Evolutionary conservation across 106 monocot genomes (phyloP), one percentile per base, ranked within the genome.

Genomic region (Agapanthus africanus): DNA sequence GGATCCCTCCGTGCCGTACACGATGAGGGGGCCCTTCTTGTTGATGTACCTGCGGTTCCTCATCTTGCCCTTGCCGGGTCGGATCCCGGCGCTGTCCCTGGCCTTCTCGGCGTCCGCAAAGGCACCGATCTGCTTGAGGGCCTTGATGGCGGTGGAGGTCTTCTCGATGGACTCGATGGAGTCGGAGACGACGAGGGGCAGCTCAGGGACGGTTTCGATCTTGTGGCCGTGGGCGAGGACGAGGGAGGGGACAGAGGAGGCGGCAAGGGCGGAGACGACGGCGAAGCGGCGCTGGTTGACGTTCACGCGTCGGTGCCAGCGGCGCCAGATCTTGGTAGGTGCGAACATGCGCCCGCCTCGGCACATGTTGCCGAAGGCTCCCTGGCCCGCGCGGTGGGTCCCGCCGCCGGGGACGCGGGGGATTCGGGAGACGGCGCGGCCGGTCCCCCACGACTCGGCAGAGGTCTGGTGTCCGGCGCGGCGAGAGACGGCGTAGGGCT

Each of bases 391-490:
- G 21, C 93, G 88, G 74, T 93, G 93, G 52, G 93, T 93, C 3
- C 88, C 88, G 56, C 86, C 83, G 16, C 93, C 93, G 26, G 88
- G 86, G 34, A 93, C 88, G 44, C 88, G 93, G 7, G 88, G 93
- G 34, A 93, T 89, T 69, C 88, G 83, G 4, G 93, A 93, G 0
- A 89, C 88, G 31, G 92, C 92, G n/a, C 88, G 93, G 21, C 88
- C 86, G 0, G 93, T 88, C 1, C 88, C 93, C 93, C 93, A 93
- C 0, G 88, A 88, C 71, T 93, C 85, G 19, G 93, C 93, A 0
- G 88, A 88, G 66, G 93, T 93, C 81, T 87, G 88, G 74, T 93
- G 93, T 16, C 93, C 93, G 30, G 88, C 88, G 11, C 67, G 71
- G 67, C 73, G 78, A 40, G 84, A 84, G 11, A 88, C 84, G 49